phyloP scores from a whole-genome alignment of 306 rosid genomes.

The Vigna hirtella region DNA sequence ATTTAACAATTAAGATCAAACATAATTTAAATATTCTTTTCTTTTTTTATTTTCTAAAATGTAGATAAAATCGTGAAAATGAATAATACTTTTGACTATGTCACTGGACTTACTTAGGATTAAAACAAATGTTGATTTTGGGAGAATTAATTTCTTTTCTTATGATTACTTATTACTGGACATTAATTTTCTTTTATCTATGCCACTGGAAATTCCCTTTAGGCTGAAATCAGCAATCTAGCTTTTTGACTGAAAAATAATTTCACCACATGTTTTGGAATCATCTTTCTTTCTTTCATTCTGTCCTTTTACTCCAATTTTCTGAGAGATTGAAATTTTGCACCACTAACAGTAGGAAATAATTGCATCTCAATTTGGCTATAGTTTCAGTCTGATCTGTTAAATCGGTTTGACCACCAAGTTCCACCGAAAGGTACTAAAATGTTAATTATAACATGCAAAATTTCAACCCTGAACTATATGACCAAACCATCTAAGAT shows the following conservation, averaged over 20 bases:
- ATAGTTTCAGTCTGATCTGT: slow-evolving; percentile 27
- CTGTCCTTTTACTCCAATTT: not conserved
- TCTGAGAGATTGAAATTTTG: slow-evolving; percentile 22
- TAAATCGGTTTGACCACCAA: slow-evolving; percentile 38
- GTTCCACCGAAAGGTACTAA: slow-evolving; percentile 53
- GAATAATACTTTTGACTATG: no score
- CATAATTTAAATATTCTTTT: no score
- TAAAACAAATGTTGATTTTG: not conserved
- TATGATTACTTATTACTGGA: not conserved
- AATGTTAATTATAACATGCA: not conserved
- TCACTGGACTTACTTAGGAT: no score
- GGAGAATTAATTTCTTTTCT: not conserved
- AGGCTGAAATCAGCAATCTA: slow-evolving; percentile 19
- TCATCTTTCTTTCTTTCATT: not conserved
- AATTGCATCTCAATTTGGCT: slow-evolving; percentile 17
- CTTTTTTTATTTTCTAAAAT: no score
- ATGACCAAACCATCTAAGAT: slow-evolving; percentile 14
- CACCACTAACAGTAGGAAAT: slow-evolving; percentile 27
- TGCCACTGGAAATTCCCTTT: not conserved
- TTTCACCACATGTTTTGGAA: slow-evolving; percentile 9
- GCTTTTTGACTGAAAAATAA: slow-evolving; percentile 26
- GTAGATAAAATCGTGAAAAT: no score
- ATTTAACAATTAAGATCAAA: no score
- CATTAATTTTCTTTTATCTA: not conserved
- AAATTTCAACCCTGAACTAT: slow-evolving; percentile 6